These are phyloP conservation scores for Cyberlindnera suaveolens DNA, from an alignment of 805 yeast genomes.

Conservation along the genomic window DNA sequence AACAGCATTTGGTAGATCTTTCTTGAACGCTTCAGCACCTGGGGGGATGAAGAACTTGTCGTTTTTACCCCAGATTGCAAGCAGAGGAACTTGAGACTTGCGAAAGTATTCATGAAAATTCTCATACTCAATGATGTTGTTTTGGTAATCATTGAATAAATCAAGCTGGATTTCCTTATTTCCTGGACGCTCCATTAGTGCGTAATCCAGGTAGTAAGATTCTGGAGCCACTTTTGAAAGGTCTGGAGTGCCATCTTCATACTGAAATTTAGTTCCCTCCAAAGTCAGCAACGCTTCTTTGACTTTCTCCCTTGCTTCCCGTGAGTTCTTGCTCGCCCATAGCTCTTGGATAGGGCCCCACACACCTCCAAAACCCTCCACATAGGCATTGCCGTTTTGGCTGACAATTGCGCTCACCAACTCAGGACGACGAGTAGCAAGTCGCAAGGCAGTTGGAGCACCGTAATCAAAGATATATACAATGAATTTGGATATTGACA, in stretches of 20 bases:
- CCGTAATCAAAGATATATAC: conserved; percentile 40
- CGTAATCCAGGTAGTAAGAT: conserved; percentile 26
- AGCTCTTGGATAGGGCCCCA: conserved; percentile 31
- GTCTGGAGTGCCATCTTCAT: conserved; percentile 26
- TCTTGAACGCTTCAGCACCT: conserved; percentile 34
- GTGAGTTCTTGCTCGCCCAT: conserved; percentile 26
- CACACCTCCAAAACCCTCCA: conserved; percentile 33
- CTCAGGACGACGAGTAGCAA: conserved; percentile 30
- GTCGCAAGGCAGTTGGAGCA: conserved; percentile 35
- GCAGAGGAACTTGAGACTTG: conserved; percentile 27
- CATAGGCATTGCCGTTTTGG: conserved; percentile 42
- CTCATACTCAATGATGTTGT: conserved; percentile 31
- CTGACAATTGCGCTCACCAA: conserved; percentile 27
- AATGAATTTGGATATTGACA: conserved; percentile 25
- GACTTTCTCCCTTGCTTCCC: conserved; percentile 7
- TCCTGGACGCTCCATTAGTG: conserved; percentile 22
- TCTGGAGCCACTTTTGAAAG: conserved; percentile 27
- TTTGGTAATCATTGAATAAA: conserved; percentile 31
- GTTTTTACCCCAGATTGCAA: conserved; percentile 37
- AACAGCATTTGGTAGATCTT: conserved; percentile 26
- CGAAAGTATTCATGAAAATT: conserved; percentile 30
- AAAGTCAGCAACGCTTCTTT: too few relatives aligned
- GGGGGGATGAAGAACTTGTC: conserved; percentile 29
- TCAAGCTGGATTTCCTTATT: conserved; percentile 28
- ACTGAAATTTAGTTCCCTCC: conserved; percentile 24